Conservation (phyloP, 2,329 filamentous ascomycete species). For the Cordyceps cateniannulata region DNA sequence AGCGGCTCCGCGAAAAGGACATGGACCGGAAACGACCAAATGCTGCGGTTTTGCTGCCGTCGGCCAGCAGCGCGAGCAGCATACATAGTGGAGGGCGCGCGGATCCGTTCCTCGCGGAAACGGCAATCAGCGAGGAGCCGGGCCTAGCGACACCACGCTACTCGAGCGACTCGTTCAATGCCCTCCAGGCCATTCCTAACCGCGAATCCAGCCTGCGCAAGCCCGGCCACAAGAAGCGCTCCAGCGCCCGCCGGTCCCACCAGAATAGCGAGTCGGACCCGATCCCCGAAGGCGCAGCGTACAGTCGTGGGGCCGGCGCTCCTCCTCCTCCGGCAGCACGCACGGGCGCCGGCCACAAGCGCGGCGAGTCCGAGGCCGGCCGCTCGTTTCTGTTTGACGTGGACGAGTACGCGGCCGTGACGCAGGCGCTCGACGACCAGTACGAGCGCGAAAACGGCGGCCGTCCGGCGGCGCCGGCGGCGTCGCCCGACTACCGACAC, state of each 20-base stretch:
- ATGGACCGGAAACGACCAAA: constrained; percentile 48
- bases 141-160: constrained; percentile 22
- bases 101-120: constrained; percentile 47
- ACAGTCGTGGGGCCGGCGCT: not conserved
- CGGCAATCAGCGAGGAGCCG: constrained; percentile 50
- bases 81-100: constrained; percentile 31
- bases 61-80: constrained; percentile 33
- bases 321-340: too few species aligned
- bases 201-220: constrained; percentile 64
- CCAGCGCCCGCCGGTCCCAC: constrained; percentile 44
- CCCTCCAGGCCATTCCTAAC: constrained; percentile 52
- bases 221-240: constrained; percentile 46
- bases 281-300: constrained; percentile 39
- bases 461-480: too few species aligned
- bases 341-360: constrained; percentile 8
- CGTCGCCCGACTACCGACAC: constrained; percentile 17
- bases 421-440: constrained; percentile 24
- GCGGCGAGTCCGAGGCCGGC: constrained; percentile 11
- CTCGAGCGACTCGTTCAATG: constrained; percentile 21
- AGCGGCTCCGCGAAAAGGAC: constrained; percentile 57
- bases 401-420: constrained; percentile 14
- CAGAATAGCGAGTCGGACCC: constrained; percentile 36
- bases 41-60: constrained; percentile 15
- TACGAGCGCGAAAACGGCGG: constrained; percentile 19
- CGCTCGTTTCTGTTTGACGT: constrained; percentile 13